phyloP scores from a whole-genome alignment of 345 rosid species.

The Syzygium aromaticum region DNA sequence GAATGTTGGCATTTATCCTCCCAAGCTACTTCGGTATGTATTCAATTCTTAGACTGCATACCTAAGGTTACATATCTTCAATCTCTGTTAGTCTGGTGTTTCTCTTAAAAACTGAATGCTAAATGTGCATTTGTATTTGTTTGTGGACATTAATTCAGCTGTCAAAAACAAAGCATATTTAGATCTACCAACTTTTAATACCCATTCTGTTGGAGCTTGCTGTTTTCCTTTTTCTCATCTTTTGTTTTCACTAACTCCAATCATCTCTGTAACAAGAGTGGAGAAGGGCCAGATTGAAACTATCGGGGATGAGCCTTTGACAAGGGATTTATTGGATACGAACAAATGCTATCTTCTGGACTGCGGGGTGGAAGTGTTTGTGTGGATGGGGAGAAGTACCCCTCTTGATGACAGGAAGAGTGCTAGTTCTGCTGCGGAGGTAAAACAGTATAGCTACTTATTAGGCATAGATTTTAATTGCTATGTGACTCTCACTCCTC shows the following conservation, averaged over 20 bases:
- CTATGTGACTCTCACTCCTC: background rate
- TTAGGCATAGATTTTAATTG: background rate
- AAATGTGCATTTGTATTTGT: background rate
- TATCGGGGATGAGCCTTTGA: slow-evolving; percentile 59
- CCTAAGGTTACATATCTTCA: background rate
- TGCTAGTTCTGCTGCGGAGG: slow-evolving; percentile 82
- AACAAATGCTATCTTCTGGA: slow-evolving; percentile 80
- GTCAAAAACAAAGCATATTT: background rate
- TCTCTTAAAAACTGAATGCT: background rate
- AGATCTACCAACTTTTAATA: background rate
- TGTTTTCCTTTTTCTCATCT: background rate
- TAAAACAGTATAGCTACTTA: background rate
- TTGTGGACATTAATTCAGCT: background rate
- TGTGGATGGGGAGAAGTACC: slow-evolving; percentile 91
- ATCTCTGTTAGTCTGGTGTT: background rate
- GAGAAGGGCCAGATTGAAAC: slow-evolving; percentile 78
- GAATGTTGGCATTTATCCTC: slow-evolving; percentile 23
- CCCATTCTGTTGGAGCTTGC: background rate
- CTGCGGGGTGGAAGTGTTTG: slow-evolving; percentile 74
- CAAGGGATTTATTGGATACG: slow-evolving; percentile 71
- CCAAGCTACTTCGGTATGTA: slow-evolving; percentile 52
- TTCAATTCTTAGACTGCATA: background rate
- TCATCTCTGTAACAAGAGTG: slow-evolving; percentile 34
- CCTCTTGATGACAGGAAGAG: slow-evolving; percentile 82
- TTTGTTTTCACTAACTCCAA: background rate